Percentiles rank a stretch among this genome's conserved stretches.
These are phyloP conservation scores for Clavispora fructus DNA, from an alignment of 805 yeast species.

Conservation along the genomic window DNA sequence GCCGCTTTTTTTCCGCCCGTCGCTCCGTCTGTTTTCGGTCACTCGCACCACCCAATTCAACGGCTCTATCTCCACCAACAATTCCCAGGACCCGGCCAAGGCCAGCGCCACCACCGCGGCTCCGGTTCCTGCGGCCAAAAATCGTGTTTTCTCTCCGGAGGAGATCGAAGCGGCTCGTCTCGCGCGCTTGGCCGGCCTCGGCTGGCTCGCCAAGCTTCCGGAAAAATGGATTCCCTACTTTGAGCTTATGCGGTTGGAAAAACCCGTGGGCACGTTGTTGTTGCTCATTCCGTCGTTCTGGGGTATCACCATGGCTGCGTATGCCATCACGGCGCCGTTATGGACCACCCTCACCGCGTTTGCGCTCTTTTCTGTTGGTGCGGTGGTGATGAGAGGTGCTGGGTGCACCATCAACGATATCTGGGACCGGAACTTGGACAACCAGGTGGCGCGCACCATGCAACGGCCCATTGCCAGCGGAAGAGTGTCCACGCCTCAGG, in stretches of 20 bases:
- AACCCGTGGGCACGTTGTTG: conserved; percentile 92
- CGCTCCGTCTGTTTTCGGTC: neutral
- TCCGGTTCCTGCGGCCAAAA: neutral
- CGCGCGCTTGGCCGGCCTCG: conserved; percentile 41
- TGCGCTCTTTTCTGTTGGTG: conserved; percentile 73
- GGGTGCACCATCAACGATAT: conserved; percentile 96
- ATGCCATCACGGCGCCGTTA: conserved; percentile 63
- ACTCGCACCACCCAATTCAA: neutral
- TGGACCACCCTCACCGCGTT: conserved; percentile 56
- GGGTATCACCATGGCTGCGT: conserved; percentile 91
- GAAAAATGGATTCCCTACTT: conserved; percentile 80
- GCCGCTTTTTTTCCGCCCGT: neutral
- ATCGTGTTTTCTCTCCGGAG: conserved; percentile 25
- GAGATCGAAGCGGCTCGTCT: conserved; percentile 48
- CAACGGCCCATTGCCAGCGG: conserved; percentile 94
- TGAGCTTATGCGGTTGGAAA: conserved; percentile 84
- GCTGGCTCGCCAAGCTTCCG: conserved; percentile 60
- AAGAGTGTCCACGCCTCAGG: conserved; percentile 65
- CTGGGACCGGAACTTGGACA: conserved; percentile 76
- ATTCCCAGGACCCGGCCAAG: neutral
- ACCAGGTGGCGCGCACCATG: conserved; percentile 79
- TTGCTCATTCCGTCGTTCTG: conserved; percentile 82
- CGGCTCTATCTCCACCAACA: neutral
- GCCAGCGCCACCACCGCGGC: neutral
- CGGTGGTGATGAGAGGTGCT: conserved; percentile 92